Evolutionary conservation across 768 basidiomycete genomes (phyloP), one percentile per base, ranked within the genome.

Genomic region (Leccinellum albellum): DNA sequence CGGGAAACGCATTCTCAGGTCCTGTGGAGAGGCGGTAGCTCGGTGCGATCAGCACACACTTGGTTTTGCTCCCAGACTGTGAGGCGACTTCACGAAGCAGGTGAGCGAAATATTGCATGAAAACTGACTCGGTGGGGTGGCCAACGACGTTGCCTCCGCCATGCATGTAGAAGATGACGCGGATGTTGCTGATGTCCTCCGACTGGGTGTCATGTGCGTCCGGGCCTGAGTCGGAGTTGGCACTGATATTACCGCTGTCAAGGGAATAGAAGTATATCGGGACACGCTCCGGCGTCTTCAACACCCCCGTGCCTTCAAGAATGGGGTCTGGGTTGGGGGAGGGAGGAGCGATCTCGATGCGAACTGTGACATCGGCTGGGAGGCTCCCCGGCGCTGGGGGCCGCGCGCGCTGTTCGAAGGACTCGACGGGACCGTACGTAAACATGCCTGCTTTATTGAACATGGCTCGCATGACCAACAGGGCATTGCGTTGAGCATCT

Each of bases 1-100:
- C 67, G 0, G 69, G 67, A 15, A 66, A 69, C 1, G 51, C 12
- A 9, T 69, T 71, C 54, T 69, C 54, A 0, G 65, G 62, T 20
- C 51, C 26, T 1, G 63, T 69, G 14, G 67, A 59, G n/a, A 71
- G 63, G 12, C 70, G 61, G 51, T 66, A 69, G 33, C 58, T 57
- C 12, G 68, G 70, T 0, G 65, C 65, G 42, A 65, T 15, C 21
- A 69, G 47, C 2, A 67, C 52, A 17, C 49, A 60, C 2, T 53
- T 53, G 37, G 40, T 12, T 1, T 54, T 12, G 17, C 50, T 46
- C 20, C 40, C 50, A 26, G 62, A 46, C 20, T 13, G 35, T 1
- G 28, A 23, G 21, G 63, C 57, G n/a, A 55, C 20, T 0, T 44
- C 53, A 1, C 58, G 63, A 50, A 66, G 65, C 2, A 66, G 9